Conservation (phyloP, 1,284 basidiomycete species). For the Moesziomyces parantarcticus region DNA sequence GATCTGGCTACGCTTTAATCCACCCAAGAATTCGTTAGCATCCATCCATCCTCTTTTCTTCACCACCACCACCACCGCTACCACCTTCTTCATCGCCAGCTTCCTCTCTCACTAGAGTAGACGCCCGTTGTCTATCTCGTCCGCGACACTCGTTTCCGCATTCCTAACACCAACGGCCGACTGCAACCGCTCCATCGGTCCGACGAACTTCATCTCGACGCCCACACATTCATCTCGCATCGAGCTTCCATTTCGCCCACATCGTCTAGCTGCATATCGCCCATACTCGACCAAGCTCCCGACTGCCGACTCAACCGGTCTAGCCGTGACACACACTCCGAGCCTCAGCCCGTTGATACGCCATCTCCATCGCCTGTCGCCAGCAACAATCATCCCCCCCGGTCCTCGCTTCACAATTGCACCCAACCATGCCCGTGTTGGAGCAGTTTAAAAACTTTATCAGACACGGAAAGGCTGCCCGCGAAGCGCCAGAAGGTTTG, state of each 20-base stretch:
- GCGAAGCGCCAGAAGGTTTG: slow-evolving; percentile 29
- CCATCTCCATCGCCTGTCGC: no score
- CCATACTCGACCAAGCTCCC: no score
- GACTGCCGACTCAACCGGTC: no score
- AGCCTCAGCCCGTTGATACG: no score
- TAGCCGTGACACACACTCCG: no score
- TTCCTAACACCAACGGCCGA: not conserved
- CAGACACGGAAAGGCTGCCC: slow-evolving; percentile 61
- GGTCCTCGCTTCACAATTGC: no score
- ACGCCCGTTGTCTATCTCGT: not conserved
- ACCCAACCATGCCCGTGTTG: slow-evolving; percentile 47
- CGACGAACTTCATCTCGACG: not conserved
- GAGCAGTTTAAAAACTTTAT: slow-evolving; percentile 64
- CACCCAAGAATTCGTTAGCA: no score
- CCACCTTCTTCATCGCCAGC: not conserved
- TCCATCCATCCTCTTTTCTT: not conserved
- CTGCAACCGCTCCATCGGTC: not conserved
- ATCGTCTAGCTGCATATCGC: no score
- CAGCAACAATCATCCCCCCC: no score
- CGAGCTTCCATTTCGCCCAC: no score
- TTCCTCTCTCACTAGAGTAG: not conserved
- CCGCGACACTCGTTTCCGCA: not conserved
- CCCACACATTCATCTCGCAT: no score
- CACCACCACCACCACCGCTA: not conserved
- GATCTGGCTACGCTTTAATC: not conserved